A percentile compares a stretch with the other conserved stretches of the same genome.
Conservation (phyloP, 345 rosid genomes). For the Eucalyptus pauciflora region DNA sequence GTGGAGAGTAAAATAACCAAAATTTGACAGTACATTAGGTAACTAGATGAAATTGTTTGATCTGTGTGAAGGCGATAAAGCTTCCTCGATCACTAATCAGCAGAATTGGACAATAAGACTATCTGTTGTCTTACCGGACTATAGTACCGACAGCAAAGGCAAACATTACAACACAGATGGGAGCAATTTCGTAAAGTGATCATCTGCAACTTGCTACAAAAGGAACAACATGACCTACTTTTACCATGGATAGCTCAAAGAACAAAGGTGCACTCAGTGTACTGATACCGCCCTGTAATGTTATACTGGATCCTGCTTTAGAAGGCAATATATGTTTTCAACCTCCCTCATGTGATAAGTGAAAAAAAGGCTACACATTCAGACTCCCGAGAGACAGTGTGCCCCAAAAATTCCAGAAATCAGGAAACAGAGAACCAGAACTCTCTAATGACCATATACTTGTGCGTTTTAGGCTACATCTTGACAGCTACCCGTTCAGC, state of each 20-base stretch:
- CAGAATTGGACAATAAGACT: background rate
- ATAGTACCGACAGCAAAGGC: background rate
- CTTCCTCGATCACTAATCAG: background rate
- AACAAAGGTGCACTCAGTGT: background rate
- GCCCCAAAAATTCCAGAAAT: background rate
- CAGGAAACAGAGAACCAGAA: background rate
- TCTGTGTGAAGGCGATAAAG: background rate
- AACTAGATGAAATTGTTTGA: background rate
- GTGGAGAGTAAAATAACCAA: background rate
- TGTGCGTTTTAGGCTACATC: background rate
- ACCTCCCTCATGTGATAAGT: background rate
- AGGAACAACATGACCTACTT: background rate
- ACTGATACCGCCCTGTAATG: background rate
- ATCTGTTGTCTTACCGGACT: background rate
- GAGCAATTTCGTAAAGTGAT: background rate
- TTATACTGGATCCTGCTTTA: background rate
- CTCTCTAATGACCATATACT: background rate
- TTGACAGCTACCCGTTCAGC: slow-evolving; percentile 63
- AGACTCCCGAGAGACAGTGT: background rate
- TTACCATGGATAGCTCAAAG: background rate
- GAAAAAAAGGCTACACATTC: background rate
- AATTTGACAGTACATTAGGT: background rate
- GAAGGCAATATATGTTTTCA: background rate
- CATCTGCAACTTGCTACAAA: background rate
- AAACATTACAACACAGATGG: background rate